Evolutionary conservation across 805 yeast species (phyloP).

Genomic region (Kuraishia borneana): DNA sequence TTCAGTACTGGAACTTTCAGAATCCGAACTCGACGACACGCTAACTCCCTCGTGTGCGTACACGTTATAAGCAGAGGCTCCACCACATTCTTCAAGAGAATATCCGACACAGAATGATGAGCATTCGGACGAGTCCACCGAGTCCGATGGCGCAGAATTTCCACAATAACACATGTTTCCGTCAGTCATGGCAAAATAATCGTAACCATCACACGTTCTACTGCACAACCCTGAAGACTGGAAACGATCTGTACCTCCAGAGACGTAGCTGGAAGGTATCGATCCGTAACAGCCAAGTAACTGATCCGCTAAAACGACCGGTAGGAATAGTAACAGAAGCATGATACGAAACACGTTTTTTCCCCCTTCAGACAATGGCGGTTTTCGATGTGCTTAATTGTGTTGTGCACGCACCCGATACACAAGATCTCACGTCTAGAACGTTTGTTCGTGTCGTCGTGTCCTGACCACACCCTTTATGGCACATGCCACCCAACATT

Average conservation of each 20-base stretch:
- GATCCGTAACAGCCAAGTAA: slow-evolving; percentile 25
- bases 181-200: slow-evolving; percentile 37
- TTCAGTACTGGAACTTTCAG: slow-evolving; percentile 5
- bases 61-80: slow-evolving; percentile 31
- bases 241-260: slow-evolving; percentile 36
- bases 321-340: too few species aligned
- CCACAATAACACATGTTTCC: slow-evolving; percentile 67
- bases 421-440: too few species aligned
- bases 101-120: slow-evolving; percentile 47
- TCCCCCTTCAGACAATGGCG: too few species aligned
- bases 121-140: slow-evolving; percentile 25
- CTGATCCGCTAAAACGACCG: neutral
- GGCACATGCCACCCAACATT: too few species aligned
- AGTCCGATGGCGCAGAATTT: slow-evolving; percentile 21
- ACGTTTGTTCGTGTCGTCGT: too few species aligned
- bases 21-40: slow-evolving; percentile 12
- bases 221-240: slow-evolving; percentile 55
- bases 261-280: slow-evolving; percentile 22
- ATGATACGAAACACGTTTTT: too few species aligned
- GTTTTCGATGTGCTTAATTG: too few species aligned
- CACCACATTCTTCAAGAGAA: slow-evolving; percentile 51
- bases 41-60: slow-evolving; percentile 24
- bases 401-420: too few species aligned
- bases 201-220: slow-evolving; percentile 30
- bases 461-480: too few species aligned